Evolutionary conservation across 495 filamentous ascomycete genomes (phyloP).

Genomic region (Ascodesmis nigricans): DNA sequence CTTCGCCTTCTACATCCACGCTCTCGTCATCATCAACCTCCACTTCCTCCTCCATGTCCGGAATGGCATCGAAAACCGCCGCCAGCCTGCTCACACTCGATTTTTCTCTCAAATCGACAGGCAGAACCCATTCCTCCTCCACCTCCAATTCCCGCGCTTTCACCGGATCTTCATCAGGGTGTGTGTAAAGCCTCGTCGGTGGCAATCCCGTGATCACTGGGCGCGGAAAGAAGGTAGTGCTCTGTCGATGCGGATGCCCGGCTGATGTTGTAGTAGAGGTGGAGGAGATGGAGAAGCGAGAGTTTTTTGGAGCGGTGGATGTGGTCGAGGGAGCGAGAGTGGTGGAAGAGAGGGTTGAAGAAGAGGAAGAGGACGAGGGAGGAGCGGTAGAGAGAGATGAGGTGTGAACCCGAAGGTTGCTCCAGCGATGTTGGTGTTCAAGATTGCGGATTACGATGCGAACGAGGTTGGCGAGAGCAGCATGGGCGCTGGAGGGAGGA

Average conservation of each 20-base stretch:
- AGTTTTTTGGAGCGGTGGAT: too few relatives aligned
- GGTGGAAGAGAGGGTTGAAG: too few relatives aligned
- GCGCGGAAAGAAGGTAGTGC: constrained; percentile 26
- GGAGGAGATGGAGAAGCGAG: too few relatives aligned
- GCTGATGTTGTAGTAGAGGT: too few relatives aligned
- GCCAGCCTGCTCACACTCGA: constrained; percentile 61
- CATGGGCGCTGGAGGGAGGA: constrained; percentile 25
- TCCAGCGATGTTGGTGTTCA: constrained; percentile 68
- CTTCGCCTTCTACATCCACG: constrained; percentile 5
- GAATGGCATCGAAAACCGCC: constrained; percentile 56
- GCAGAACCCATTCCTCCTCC: constrained; percentile 58
- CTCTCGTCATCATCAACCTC: constrained; percentile 13
- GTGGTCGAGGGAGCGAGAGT: too few relatives aligned
- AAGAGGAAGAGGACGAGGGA: too few relatives aligned
- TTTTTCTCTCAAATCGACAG: constrained; percentile 55
- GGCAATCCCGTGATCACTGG: constrained; percentile 73
- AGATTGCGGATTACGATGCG: constrained; percentile 19
- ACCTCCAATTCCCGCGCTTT: constrained; percentile 1
- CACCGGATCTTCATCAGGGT: constrained; percentile 41
- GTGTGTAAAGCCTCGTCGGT: constrained; percentile 63
- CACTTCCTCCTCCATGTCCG: constrained; percentile 24
- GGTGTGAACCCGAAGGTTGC: constrained; percentile 36
- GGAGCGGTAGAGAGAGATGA: constrained; percentile 25
- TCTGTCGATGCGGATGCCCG: too few relatives aligned
- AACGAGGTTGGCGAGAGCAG: constrained; percentile 21